Evolutionary conservation across 352 stramenopile species (phyloP).

Genomic region (Phytopythium litorale): DNA sequence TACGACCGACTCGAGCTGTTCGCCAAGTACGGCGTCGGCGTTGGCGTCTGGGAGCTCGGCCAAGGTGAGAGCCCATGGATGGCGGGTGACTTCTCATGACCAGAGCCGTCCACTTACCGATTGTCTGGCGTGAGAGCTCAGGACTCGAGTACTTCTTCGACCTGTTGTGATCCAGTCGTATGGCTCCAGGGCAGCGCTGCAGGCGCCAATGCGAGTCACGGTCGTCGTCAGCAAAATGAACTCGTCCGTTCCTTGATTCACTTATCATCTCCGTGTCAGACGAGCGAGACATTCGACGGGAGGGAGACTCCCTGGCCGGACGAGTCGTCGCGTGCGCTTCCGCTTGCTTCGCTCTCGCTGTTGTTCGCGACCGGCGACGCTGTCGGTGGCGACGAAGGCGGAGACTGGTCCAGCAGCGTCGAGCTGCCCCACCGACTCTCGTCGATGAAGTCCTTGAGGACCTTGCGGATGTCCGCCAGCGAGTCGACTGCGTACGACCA

Average conservation of each 20-base stretch:
- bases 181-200: too few relatives aligned
- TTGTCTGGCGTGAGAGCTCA: slow-evolving; percentile 9
- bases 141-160: slow-evolving; percentile 82
- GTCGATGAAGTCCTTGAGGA: slow-evolving; percentile 72
- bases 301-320: not conserved
- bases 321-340: not conserved
- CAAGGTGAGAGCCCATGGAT: slow-evolving; percentile 38
- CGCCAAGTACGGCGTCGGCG: slow-evolving; percentile 39
- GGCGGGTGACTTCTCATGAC: not conserved
- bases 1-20: slow-evolving; percentile 62
- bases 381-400: not conserved
- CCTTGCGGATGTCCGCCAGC: slow-evolving; percentile 59
- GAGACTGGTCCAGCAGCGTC: not conserved
- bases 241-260: not conserved
- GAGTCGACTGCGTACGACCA: slow-evolving; percentile 66
- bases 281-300: slow-evolving; percentile 2
- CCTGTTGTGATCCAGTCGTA: slow-evolving; percentile 31
- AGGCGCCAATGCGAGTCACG: not conserved
- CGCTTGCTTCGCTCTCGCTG: not conserved
- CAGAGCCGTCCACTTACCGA: not conserved
- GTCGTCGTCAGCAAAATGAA: not conserved
- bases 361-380: not conserved
- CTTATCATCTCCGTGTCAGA: not conserved
- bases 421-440: slow-evolving; percentile 32
- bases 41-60: slow-evolving; percentile 75